Conservation (phyloP, 108 stramenopile species). For the Fistulifera pelliculosa region DNA sequence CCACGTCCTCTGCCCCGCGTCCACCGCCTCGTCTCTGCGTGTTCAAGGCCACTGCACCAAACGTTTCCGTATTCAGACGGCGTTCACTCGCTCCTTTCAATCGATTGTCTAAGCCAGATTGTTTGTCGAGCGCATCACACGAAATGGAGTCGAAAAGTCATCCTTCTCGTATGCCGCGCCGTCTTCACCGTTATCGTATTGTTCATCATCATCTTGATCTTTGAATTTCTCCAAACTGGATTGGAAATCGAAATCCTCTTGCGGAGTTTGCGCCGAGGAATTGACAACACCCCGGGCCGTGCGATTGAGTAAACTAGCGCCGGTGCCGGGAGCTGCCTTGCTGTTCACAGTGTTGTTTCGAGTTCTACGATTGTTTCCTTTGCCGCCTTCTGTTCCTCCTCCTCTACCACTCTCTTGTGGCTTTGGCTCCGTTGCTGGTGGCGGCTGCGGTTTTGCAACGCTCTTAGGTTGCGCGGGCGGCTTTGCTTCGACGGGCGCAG, state of each 20-base stretch:
- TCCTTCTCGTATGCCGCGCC: slow-evolving; percentile 45
- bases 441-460: background rate
- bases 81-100: slow-evolving; percentile 64
- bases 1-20: slow-evolving; percentile 21
- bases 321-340: slow-evolving; percentile 49
- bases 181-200: background rate
- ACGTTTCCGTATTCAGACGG: slow-evolving; percentile 77
- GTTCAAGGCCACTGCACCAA: slow-evolving; percentile 72
- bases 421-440: slow-evolving; percentile 4
- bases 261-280: slow-evolving; percentile 25
- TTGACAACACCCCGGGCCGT: slow-evolving; percentile 44
- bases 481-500: background rate
- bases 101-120: slow-evolving; percentile 68
- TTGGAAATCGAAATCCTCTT: slow-evolving; percentile 69
- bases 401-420: slow-evolving; percentile 2
- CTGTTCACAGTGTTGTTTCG: slow-evolving; percentile 13
- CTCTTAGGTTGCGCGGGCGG: slow-evolving; percentile 3
- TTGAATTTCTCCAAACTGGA: slow-evolving; percentile 58
- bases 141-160: slow-evolving; percentile 84
- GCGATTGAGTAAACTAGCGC: slow-evolving; percentile 65
- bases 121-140: slow-evolving; percentile 69
- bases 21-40: slow-evolving; percentile 36
- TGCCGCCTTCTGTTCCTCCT: slow-evolving; percentile 8
- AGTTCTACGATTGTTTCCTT: slow-evolving; percentile 7
- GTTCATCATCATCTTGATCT: slow-evolving; percentile 17